Percentiles rank a stretch among this genome's conserved stretches.
These are phyloP conservation scores for Mucor saturninus DNA, from an alignment of 371 early-diverging fungal genomes.

Conservation along the genomic window DNA sequence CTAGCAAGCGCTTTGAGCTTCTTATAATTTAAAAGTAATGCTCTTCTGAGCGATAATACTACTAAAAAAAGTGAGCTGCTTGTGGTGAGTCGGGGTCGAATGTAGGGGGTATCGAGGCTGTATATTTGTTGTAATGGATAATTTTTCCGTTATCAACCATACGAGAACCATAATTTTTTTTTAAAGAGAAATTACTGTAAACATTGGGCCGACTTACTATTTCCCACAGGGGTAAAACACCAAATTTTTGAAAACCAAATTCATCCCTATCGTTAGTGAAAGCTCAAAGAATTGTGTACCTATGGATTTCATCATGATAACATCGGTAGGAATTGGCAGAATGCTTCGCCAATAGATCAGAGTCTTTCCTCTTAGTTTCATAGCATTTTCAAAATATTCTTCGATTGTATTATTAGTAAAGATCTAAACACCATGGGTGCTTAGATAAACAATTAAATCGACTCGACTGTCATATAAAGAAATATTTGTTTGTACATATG, in stretches of 20 bases:
- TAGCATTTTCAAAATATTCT: neutral
- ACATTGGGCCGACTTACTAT: too few relatives aligned
- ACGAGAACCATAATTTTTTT: constrained; percentile 5
- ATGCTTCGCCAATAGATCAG: neutral
- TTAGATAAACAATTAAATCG: too few relatives aligned
- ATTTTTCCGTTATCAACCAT: constrained; percentile 13
- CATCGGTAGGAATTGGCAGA: constrained; percentile 19
- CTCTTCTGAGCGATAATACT: constrained; percentile 9
- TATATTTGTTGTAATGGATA: constrained; percentile 15
- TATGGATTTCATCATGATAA: constrained; percentile 5
- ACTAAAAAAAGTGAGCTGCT: constrained; percentile 7
- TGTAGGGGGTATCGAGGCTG: neutral
- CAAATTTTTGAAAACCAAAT: too few relatives aligned
- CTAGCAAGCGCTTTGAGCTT: neutral
- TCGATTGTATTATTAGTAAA: neutral
- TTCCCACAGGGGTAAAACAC: too few relatives aligned
- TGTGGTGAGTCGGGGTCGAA: neutral
- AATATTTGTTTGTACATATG: too few relatives aligned
- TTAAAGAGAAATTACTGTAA: too few relatives aligned
- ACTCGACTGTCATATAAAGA: too few relatives aligned
- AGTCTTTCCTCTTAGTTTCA: neutral
- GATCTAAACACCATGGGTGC: too few relatives aligned
- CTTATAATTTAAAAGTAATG: constrained; percentile 1
- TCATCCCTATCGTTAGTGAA: neutral
- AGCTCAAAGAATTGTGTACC: constrained; percentile 13